Percentiles rank a stretch among this genome's conserved stretches.
Conservation (phyloP, 352 stramenopile genomes). For the Phytophthora fragariae region DNA sequence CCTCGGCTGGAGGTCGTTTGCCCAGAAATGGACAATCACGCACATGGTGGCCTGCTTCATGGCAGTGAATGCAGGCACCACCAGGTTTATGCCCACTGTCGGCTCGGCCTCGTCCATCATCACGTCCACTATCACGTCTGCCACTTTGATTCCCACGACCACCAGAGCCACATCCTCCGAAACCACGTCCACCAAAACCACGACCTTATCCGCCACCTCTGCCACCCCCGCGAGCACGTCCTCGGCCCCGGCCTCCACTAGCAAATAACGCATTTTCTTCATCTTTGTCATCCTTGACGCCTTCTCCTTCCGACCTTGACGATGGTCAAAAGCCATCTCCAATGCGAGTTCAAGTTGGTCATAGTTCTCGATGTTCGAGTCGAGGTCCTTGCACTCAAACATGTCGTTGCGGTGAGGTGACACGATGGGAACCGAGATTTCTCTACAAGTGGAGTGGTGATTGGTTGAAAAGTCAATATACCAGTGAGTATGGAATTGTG, state of each 20-base stretch:
- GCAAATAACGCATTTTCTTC: constrained; percentile 14
- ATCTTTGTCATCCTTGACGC: not conserved
- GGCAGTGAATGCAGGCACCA: constrained; percentile 10
- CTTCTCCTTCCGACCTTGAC: constrained; percentile 1
- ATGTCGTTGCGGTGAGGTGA: no score
- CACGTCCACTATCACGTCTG: not conserved
- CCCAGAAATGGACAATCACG: constrained; percentile 10
- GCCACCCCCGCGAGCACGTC: not conserved
- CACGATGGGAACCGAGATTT: no score
- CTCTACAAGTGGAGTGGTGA: no score
- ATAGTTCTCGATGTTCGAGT: no score
- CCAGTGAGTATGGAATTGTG: no score
- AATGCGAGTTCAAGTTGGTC: constrained; percentile 13
- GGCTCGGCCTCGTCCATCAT: not conserved
- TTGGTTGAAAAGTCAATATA: no score
- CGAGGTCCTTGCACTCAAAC: no score
- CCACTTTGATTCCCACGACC: constrained; percentile 4
- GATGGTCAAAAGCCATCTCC: constrained; percentile 7
- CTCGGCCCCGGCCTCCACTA: not conserved
- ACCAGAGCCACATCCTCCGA: constrained; percentile 7
- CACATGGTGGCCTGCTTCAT: constrained; percentile 3
- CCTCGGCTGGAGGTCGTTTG: constrained; percentile 6
- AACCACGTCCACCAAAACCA: not conserved
- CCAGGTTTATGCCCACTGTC: not conserved
- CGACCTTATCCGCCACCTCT: not conserved